Percentiles rank a stretch among this genome's conserved stretches.
phyloP scores from a whole-genome alignment of 805 yeast genomes.

The Scheffersomyces stipitis region DNA sequence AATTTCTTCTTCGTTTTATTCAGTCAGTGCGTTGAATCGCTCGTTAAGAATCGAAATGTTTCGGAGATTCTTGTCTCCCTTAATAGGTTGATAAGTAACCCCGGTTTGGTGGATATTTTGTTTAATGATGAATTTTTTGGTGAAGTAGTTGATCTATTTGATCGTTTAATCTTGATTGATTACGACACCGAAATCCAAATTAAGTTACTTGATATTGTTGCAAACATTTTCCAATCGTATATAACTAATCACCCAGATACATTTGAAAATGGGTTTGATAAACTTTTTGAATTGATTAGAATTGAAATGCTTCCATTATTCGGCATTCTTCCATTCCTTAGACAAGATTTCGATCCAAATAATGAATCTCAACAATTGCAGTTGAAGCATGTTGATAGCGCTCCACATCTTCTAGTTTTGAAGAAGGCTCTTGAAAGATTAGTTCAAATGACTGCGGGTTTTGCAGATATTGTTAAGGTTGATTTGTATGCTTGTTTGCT shows the following conservation, averaged over 20 bases:
- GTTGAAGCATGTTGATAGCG: slow-evolving; percentile 29
- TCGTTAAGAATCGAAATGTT: slow-evolving; percentile 51
- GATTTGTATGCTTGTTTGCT: slow-evolving; percentile 75
- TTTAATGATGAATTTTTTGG: slow-evolving; percentile 67
- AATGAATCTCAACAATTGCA: slow-evolving; percentile 23
- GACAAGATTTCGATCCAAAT: slow-evolving; percentile 40
- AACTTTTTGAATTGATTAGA: slow-evolving; percentile 77
- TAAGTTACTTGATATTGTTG: slow-evolving; percentile 41
- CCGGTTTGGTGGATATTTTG: slow-evolving; percentile 56
- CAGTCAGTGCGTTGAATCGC: slow-evolving; percentile 79
- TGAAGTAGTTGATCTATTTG: slow-evolving; percentile 75
- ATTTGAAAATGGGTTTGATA: slow-evolving; percentile 63
- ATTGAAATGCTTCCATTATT: slow-evolving; percentile 65
- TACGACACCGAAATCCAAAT: slow-evolving; percentile 61
- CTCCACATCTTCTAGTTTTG: slow-evolving; percentile 41
- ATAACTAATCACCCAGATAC: slow-evolving; percentile 34
- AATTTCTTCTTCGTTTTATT: slow-evolving; percentile 76
- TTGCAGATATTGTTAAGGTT: slow-evolving; percentile 65
- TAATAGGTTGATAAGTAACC: slow-evolving; percentile 52
- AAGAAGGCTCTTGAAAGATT: slow-evolving; percentile 52
- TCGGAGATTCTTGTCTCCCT: slow-evolving; percentile 49
- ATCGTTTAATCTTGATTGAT: slow-evolving; percentile 64
- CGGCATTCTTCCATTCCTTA: slow-evolving; percentile 57
- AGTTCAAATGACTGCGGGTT: slow-evolving; percentile 59
- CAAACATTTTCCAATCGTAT: slow-evolving; percentile 28